Evolutionary conservation across 495 filamentous ascomycete genomes (phyloP), one percentile per base, ranked within the genome.

Genomic region (Cairneyella variabilis): DNA sequence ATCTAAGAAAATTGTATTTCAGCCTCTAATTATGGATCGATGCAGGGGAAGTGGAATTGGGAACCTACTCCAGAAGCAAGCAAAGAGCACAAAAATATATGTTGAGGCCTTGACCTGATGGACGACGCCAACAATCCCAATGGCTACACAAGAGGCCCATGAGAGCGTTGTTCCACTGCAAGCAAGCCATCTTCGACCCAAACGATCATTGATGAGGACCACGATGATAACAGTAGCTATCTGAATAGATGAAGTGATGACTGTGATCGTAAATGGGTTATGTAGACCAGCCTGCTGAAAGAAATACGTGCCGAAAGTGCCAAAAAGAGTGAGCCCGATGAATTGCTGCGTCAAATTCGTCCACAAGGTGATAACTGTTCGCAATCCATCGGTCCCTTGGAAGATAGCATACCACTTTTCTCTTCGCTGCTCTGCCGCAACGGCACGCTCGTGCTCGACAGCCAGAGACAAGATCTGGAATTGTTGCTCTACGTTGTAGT

Each of bases 241-340:
- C 68, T 85, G 85, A 47, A 91, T 85, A 3, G 72, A 81, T 60
- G 88, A 88, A 60, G 86, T 82, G 20, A 85, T 85, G 57, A 89
- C 74, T 17, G 82, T 79, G 56, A 91, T 83, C 23, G 76, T 69
- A 57, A 88, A 91, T 0, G 88, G 64, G 3, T 74, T 61, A 30
- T 64, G 58, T 1, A 90, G 72, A 1, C 88, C 88, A 5, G 88
- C 87, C 54, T 86, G 83, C 51, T 82, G 70, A 50, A 88, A 69
- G 70, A 90, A 92, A 62, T 90, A 79, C 12, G 17, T 56, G 26
- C 28, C 55, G 18, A 37, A 58, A 2, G 55, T 53, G 40, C 48
- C 48, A 11, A 58, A 46, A 23, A 58, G 41, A 10, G 55, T 26
- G 2, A 58, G 49, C 3, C 55, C 55, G 11, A 46, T 53, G 23